Evolutionary conservation across 768 basidiomycete species (phyloP).

Genomic region (Trametes maxima): DNA sequence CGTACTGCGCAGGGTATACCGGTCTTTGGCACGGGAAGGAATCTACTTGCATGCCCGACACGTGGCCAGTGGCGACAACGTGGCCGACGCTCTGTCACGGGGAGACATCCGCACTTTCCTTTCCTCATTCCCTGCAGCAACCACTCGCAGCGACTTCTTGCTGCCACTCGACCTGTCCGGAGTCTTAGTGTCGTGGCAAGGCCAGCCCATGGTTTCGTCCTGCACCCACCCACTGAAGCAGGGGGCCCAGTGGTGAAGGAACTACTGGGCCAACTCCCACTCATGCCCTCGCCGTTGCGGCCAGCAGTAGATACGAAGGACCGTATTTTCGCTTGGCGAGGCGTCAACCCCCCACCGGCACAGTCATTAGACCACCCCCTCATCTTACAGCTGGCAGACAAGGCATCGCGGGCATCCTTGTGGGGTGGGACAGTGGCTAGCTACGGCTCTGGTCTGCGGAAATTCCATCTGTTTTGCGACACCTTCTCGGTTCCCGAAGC

Average conservation of each 20-base stretch:
- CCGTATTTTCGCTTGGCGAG: slow-evolving; percentile 35
- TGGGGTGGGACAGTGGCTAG: slow-evolving; percentile 13
- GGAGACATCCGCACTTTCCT: slow-evolving; percentile 28
- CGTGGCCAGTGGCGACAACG: slow-evolving; percentile 31
- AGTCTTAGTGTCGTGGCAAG: neutral
- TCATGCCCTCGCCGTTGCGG: slow-evolving; percentile 26
- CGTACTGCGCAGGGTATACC: slow-evolving; percentile 33
- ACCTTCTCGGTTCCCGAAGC: slow-evolving; percentile 36
- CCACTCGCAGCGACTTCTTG: neutral
- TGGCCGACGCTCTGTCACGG: slow-evolving; percentile 37
- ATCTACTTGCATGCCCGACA: slow-evolving; percentile 22
- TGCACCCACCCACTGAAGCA: neutral
- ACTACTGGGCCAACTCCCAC: slow-evolving; percentile 8
- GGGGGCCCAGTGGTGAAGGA: neutral
- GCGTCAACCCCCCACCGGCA: slow-evolving; percentile 34
- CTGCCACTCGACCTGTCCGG: neutral
- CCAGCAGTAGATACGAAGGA: slow-evolving; percentile 11
- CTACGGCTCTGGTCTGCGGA: slow-evolving; percentile 31
- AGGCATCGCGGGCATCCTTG: slow-evolving; percentile 30
- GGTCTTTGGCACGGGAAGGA: slow-evolving; percentile 15
- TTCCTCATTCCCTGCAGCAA: slow-evolving; percentile 25
- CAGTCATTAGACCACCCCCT: slow-evolving; percentile 28
- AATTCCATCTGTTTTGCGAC: slow-evolving; percentile 38
- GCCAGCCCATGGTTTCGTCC: neutral
- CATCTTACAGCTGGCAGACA: slow-evolving; percentile 18